Evolutionary conservation across 306 rosid genomes (phyloP).

Genomic region (Erythrophleum fordii): DNA sequence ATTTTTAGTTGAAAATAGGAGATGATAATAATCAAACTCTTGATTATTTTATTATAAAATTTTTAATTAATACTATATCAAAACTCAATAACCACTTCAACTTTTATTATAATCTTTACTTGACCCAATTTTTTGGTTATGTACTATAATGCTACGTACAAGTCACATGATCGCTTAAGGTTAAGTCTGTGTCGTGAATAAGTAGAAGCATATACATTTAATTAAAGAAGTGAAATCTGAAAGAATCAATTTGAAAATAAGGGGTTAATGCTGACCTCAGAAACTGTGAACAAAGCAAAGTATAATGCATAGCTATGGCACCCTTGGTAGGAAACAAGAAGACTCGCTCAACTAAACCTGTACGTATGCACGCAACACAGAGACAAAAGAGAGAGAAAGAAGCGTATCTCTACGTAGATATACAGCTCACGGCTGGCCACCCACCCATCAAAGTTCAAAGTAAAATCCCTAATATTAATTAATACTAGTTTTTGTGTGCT

Average conservation of each 20-base stretch:
- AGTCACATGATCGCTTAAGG: no score
- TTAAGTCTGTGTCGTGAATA: no score
- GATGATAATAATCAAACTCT: no score
- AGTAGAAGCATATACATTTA: not conserved
- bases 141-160: no score
- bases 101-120: no score
- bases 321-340: conserved; percentile 48
- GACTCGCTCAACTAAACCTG: conserved; percentile 22
- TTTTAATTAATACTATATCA: no score
- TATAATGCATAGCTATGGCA: not conserved
- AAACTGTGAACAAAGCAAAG: conserved; percentile 6
- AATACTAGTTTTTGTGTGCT: conserved; percentile 13
- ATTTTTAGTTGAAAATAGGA: no score
- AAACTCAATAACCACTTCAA: no score
- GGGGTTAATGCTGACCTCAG: not conserved
- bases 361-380: not conserved
- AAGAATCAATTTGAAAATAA: conserved; percentile 9
- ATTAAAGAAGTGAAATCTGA: conserved; percentile 22
- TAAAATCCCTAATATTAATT: not conserved
- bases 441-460: conserved; percentile 1
- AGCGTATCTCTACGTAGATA: not conserved
- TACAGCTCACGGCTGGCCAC: no score
- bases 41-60: no score
- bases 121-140: not conserved
- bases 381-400: not conserved